Percentiles rank a stretch among this genome's conserved stretches.
phyloP scores from a whole-genome alignment of 805 yeast species.

The Metschnikowia drakensbergensis region DNA sequence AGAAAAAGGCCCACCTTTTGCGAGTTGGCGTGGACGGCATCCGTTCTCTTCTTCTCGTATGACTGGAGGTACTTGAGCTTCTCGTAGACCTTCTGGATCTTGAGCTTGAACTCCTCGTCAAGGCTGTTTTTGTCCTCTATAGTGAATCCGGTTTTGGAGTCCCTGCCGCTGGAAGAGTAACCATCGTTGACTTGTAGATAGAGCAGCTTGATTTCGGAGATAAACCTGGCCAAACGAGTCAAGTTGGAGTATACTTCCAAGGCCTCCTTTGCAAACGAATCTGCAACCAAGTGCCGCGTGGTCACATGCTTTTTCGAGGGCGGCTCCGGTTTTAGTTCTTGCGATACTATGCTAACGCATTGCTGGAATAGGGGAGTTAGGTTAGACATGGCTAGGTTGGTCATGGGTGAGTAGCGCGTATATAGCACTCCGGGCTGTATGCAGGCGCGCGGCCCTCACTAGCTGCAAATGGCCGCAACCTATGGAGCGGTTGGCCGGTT shows the following conservation, averaged over 20 bases:
- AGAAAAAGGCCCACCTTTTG: slow-evolving; percentile 17
- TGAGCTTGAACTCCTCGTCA: slow-evolving; percentile 51
- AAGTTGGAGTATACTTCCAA: slow-evolving; percentile 32
- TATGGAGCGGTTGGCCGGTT: too few species aligned
- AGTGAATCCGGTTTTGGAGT: slow-evolving; percentile 23
- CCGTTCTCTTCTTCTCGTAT: slow-evolving; percentile 48
- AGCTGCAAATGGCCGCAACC: neutral
- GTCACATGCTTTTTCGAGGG: neutral
- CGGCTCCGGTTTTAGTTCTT: slow-evolving; percentile 22
- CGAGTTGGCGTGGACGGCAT: slow-evolving; percentile 13
- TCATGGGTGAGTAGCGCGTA: neutral
- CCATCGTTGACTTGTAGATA: slow-evolving; percentile 29
- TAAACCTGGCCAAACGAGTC: slow-evolving; percentile 29
- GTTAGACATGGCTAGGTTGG: slow-evolving; percentile 38
- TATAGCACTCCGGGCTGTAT: neutral
- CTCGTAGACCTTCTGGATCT: slow-evolving; percentile 49
- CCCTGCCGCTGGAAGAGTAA: slow-evolving; percentile 7
- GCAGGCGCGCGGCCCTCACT: neutral
- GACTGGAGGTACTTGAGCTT: slow-evolving; percentile 47
- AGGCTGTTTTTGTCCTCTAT: slow-evolving; percentile 51
- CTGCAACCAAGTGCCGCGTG: slow-evolving; percentile 21
- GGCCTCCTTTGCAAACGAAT: slow-evolving; percentile 42
- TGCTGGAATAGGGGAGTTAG: slow-evolving; percentile 46
- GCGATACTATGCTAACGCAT: slow-evolving; percentile 43
- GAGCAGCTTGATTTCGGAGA: slow-evolving; percentile 30